A percentile compares a stretch with the other conserved stretches of the same genome.
These are phyloP conservation scores for Pseudocercospora crystallina DNA, from an alignment of 2,329 filamentous ascomycete species.

Conservation along the genomic window DNA sequence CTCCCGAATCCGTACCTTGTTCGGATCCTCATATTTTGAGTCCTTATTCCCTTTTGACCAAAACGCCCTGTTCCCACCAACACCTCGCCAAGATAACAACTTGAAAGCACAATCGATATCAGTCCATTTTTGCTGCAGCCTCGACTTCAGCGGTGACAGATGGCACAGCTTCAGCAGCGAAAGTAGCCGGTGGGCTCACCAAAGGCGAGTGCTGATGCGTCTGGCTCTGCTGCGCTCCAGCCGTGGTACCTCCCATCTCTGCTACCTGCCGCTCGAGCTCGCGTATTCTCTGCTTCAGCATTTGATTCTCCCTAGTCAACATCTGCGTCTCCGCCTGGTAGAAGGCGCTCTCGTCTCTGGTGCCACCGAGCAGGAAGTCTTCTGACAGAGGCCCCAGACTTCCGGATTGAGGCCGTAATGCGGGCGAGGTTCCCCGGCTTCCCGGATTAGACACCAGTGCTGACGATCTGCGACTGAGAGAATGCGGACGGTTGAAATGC, in stretches of 20 bases:
- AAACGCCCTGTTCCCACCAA: no score
- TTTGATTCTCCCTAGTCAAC: constrained; percentile 76
- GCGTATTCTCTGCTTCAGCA: constrained; percentile 72
- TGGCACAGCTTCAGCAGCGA: constrained; percentile 4
- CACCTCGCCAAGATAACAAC: no score
- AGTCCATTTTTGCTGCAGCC: constrained; percentile 8
- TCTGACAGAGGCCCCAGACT: constrained; percentile 45
- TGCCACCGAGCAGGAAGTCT: constrained; percentile 62
- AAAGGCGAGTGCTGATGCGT: constrained; percentile 20
- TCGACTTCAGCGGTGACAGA: constrained; percentile 5
- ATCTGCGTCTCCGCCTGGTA: constrained; percentile 82
- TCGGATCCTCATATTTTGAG: no score
- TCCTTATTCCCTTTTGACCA: no score
- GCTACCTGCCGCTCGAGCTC: constrained; percentile 51
- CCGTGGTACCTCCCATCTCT: constrained; percentile 9
- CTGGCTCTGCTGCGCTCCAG: not conserved
- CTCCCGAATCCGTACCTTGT: no score
- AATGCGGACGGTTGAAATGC: constrained; percentile 33
- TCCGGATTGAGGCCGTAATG: constrained; percentile 56
- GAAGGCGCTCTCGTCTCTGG: constrained; percentile 70
- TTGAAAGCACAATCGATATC: not conserved
- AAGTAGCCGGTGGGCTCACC: constrained; percentile 18
- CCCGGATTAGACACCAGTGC: constrained; percentile 32
- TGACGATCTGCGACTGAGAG: constrained; percentile 47
- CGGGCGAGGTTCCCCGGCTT: constrained; percentile 43